Evolutionary conservation across 2,329 filamentous ascomycete genomes (phyloP), one percentile per base, ranked within the genome.

Genomic region (Hypoxylon rubiginosum): DNA sequence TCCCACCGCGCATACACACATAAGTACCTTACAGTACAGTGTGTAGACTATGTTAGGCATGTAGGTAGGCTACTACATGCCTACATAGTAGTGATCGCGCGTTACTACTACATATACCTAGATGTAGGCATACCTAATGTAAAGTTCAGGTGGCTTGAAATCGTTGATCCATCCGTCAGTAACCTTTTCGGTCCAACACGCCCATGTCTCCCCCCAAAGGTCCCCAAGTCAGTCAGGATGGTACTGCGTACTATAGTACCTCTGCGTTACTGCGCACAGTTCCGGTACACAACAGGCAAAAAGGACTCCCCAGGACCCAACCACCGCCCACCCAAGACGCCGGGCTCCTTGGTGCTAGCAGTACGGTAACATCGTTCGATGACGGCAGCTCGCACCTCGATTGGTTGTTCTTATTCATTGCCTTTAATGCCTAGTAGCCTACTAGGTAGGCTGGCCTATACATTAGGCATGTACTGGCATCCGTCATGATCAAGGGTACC

Each of bases 1-100:
- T 67, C 65, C 54, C 67, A 70, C 65, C 67, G 66, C 56, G 58
- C 64, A 24, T 24, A 24, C 21, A 24, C 56, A 61, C 64, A 70
- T 56, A 57, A 53, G 61, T 58, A 58, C 63, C 64, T 49, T 61
- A 59, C 50, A 54, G 45, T 57, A 55, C 43, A 43, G 39, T 32
- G 56, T 62, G 53, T 30, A 30, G 21, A 53, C 32, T 9, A 17
- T 21, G 41, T 19, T 46, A 58, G 30, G 49, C 52, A 50, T 28
- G 6, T 21, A 10, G 39, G 17, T 43, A 43, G 39, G n/a, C 39
- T 43, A 43, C 39, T 43, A 11, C 4, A 17, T 17, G 34, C 10
- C 28, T 30, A 24, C 21, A 24, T 36, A 15, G 11, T 36, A 36
- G 2, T 10, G n/a, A 17, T 43, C 39, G n/a, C 39, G 8, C 39